Evolutionary conservation across 192 early-diverging fungal species (phyloP).

Genomic region (Coemansia sp.): DNA sequence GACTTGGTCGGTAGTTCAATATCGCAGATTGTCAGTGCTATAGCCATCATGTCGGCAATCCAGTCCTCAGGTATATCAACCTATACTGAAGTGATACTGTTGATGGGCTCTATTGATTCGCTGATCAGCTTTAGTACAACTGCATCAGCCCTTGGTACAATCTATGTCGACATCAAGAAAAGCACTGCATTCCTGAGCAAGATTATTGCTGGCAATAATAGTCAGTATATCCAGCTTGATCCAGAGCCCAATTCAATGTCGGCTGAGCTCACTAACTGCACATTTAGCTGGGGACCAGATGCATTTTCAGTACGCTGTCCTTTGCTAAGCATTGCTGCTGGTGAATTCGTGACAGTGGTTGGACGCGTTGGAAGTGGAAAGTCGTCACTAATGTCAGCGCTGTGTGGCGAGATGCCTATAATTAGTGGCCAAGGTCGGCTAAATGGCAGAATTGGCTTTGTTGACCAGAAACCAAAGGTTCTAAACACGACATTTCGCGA

Average conservation of each 20-base stretch:
- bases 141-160: background rate
- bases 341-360: slow-evolving; percentile 76
- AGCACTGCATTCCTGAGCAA: slow-evolving; percentile 4
- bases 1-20: slow-evolving; percentile 31
- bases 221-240: slow-evolving; percentile 3
- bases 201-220: background rate
- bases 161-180: background rate
- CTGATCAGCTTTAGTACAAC: slow-evolving; percentile 14
- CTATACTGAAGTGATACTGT: slow-evolving; percentile 16
- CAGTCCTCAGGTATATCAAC: slow-evolving; percentile 17
- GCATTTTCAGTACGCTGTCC: slow-evolving; percentile 61
- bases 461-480: slow-evolving; percentile 46
- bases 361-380: slow-evolving; percentile 81
- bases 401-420: slow-evolving; percentile 86
- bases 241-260: background rate
- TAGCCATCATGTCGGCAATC: slow-evolving; percentile 61
- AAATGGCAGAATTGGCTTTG: slow-evolving; percentile 58
- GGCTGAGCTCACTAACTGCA: slow-evolving; percentile 20
- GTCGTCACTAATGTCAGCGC: slow-evolving; percentile 59
- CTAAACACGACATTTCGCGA: slow-evolving; percentile 49
- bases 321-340: slow-evolving; percentile 59
- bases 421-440: slow-evolving; percentile 64
- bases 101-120: slow-evolving; percentile 26
- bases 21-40: slow-evolving; percentile 57
- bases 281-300: slow-evolving; percentile 28